Percentiles rank a stretch among this genome's conserved stretches.
These are phyloP conservation scores for Heliosperma pusillum DNA, from an alignment of 148 eudicot genomes.

Conservation along the genomic window DNA sequence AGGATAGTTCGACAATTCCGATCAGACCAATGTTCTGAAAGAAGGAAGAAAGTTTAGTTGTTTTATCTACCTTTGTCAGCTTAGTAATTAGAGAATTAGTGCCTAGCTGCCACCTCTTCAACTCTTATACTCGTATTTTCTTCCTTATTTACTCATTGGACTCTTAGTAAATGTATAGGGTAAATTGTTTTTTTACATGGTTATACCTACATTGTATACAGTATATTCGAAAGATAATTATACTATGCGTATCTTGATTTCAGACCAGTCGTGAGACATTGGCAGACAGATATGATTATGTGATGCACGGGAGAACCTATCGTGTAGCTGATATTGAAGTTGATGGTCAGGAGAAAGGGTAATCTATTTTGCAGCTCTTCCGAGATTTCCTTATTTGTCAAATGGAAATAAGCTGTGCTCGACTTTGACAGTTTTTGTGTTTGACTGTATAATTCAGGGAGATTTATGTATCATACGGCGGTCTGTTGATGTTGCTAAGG, in stretches of 20 bases:
- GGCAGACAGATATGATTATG: slow-evolving; percentile 89
- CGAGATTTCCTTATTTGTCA: background rate
- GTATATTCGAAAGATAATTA: background rate
- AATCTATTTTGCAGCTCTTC: slow-evolving; percentile 14
- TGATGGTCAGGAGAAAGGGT: slow-evolving; percentile 63
- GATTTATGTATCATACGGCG: slow-evolving; percentile 74
- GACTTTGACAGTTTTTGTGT: background rate
- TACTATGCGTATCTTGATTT: slow-evolving; percentile 19
- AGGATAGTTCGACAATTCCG: background rate
- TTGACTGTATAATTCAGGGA: slow-evolving; percentile 45
- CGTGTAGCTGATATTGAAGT: slow-evolving; percentile 55
- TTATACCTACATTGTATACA: too few relatives aligned
- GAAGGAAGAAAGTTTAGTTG: background rate
- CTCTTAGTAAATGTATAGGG: background rate
- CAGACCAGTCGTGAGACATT: slow-evolving; percentile 76
- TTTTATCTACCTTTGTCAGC: background rate
- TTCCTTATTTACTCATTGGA: background rate
- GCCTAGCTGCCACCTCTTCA: background rate
- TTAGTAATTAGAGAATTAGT: background rate
- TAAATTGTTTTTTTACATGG: background rate
- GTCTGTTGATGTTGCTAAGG: slow-evolving; percentile 83
- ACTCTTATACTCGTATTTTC: background rate
- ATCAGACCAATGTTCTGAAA: background rate
- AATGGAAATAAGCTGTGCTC: background rate
- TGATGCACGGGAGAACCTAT: slow-evolving; percentile 86